A percentile compares a stretch with the other conserved stretches of the same genome.
These are phyloP conservation scores for Cryptococcus sp. DNA, from an alignment of 1,284 basidiomycete species.

Conservation along the genomic window DNA sequence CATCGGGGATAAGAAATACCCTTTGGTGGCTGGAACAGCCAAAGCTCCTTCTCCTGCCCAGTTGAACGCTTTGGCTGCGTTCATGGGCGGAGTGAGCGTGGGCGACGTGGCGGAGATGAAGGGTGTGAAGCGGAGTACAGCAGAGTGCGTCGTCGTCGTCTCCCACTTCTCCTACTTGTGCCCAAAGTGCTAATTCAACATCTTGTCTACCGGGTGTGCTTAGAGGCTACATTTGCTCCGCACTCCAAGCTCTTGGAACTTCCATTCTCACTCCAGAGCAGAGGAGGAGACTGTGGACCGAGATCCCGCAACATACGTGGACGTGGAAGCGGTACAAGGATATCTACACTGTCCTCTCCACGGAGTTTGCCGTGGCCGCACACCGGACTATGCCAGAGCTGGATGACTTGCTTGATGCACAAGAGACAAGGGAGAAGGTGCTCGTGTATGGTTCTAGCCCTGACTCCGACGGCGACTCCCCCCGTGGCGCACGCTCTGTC, in stretches of 20 bases:
- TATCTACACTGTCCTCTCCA: neutral
- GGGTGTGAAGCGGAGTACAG: conserved; percentile 25
- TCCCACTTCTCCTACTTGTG: neutral
- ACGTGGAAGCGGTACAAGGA: conserved; percentile 5
- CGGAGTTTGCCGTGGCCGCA: neutral
- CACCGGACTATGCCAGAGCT: no score
- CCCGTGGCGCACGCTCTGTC: neutral
- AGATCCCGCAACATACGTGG: conserved; percentile 4
- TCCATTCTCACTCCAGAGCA: neutral
- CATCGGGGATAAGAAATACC: conserved; percentile 4
- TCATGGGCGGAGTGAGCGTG: conserved; percentile 20
- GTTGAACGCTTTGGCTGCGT: conserved; percentile 25
- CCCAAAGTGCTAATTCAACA: neutral
- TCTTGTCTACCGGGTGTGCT: no score
- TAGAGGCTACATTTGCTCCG: conserved; percentile 18
- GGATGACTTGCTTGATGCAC: no score
- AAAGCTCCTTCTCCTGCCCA: conserved; percentile 21
- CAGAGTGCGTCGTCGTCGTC: conserved; percentile 21
- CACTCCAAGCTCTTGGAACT: conserved; percentile 6
- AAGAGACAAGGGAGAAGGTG: no score
- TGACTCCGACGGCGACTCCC: no score
- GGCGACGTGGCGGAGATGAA: conserved; percentile 20
- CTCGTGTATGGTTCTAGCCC: no score
- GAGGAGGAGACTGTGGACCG: conserved; percentile 10
- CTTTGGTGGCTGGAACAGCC: neutral